Conservation (phyloP, 148 eudicot species). For the Nepenthes mirabilis region DNA sequence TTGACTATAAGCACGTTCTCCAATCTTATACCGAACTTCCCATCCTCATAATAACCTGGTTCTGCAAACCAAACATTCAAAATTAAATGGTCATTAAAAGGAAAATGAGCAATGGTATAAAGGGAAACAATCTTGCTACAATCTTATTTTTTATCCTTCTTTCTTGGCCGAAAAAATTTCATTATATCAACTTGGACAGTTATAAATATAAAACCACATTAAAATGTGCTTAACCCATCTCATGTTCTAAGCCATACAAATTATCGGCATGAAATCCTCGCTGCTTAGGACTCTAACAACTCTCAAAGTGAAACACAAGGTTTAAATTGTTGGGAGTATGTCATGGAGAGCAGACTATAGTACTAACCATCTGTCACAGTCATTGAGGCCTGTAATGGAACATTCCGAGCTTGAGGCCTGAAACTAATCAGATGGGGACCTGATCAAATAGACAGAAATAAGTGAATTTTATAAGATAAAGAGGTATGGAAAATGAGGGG, state of each 20-base stretch:
- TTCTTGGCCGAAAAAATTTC: no score
- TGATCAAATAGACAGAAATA: slow-evolving; percentile 18
- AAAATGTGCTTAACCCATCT: no score
- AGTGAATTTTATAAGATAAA: slow-evolving; percentile 4
- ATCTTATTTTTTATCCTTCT: no score
- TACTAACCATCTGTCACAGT: slow-evolving; percentile 87
- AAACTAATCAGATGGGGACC: slow-evolving; percentile 83
- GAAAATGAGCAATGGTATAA: background rate
- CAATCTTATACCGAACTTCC: slow-evolving; percentile 87
- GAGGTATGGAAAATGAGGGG: background rate
- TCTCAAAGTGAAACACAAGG: no score
- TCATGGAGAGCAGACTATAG: background rate
- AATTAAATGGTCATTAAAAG: background rate
- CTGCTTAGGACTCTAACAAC: no score
- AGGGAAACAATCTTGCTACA: no score
- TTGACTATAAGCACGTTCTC: slow-evolving; percentile 88
- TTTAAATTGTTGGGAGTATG: background rate
- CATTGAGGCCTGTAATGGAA: slow-evolving; percentile 82
- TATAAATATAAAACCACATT: no score
- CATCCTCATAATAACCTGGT: slow-evolving; percentile 96
- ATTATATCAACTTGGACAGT: no score
- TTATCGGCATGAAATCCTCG: no score
- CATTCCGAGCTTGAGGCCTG: slow-evolving; percentile 68
- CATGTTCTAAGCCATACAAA: no score
- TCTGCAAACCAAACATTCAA: slow-evolving; percentile 26